Evolutionary conservation across 495 filamentous ascomycete genomes (phyloP), one percentile per base, ranked within the genome.

Genomic region (Jackrogersella minutella): DNA sequence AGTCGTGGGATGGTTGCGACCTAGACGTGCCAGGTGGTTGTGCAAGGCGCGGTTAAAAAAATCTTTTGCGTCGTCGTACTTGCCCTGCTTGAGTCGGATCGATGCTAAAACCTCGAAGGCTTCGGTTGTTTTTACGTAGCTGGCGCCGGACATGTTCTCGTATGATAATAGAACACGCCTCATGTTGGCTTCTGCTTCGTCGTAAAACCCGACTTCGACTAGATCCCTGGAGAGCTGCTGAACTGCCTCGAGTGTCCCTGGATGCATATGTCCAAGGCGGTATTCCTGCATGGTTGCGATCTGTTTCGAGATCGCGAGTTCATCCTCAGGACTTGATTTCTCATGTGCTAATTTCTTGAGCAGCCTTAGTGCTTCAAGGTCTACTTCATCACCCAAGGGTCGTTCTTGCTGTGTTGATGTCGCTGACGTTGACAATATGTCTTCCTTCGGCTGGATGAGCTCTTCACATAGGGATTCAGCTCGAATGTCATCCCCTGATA

Each of bases 191-290:
- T 50, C 46, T 21, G 46, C 46, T 21, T 50, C 46, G 28, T 50
- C 46, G 46, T 34, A 50, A 26, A 50, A 50, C n/a, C 46, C 46
- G 21, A 50, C 46, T 50, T 50, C 46, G 14, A 33, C 28, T 33
- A 50, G 26, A 13, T 50, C 46, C 14, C 8, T 30, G 8, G 46
- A 13, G 5, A 50, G 46, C 22, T 50, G 26, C n/a, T 50, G 24
- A 17, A 50, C 46, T 9, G 46, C 46, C 4, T 50, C 46, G 5
- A 50, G 46, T 28, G 46, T 50, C 4, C 7, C 16, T 16, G 13
- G 26, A 17, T 50, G n/a, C 26, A 24, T 50, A 7, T 50, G 14
- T 9, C 46, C 46, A 17, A 50, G 28, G 26, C 46, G 46, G 46
- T 50, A 33, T 33, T 50, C 46, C 46, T 50, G 46, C n/a, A 33